A percentile compares a stretch with the other conserved stretches of the same genome.
These are phyloP conservation scores for Aureobasidium namibiae DNA, from an alignment of 2,329 filamentous ascomycete genomes.

Conservation along the genomic window DNA sequence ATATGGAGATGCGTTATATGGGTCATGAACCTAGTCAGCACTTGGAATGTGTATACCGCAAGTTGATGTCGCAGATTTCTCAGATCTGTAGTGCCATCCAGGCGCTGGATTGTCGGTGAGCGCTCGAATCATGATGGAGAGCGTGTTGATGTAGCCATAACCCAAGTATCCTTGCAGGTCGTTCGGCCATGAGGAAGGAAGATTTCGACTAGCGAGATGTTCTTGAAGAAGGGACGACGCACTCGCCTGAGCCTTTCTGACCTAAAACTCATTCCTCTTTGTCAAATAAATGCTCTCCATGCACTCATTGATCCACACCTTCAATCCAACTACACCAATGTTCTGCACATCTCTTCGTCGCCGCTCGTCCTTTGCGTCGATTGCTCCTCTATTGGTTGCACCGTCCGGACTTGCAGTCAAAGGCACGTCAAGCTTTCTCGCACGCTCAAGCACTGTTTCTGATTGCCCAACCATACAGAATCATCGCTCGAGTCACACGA, in stretches of 20 bases:
- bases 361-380: conserved; percentile 30
- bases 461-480: conserved; percentile 19
- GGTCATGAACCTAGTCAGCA: no score
- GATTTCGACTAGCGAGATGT: background rate
- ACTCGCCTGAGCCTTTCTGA: background rate
- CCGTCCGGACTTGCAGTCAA: conserved; percentile 21
- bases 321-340: conserved; percentile 17
- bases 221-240: background rate
- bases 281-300: background rate
- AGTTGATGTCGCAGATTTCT: no score
- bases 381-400: conserved; percentile 28
- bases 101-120: no score
- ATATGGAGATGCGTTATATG: no score
- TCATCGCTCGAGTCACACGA: conserved; percentile 29
- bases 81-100: no score
- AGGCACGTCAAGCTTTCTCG: conserved; percentile 19
- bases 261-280: background rate
- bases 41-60: no score
- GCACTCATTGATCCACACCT: background rate
- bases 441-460: background rate
- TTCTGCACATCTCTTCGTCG: conserved; percentile 35
- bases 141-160: background rate
- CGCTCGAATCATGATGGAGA: background rate
- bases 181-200: background rate
- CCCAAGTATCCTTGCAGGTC: background rate